phyloP scores from a whole-genome alignment of 192 early-diverging fungal species.

The Glomus cerebriforme region DNA sequence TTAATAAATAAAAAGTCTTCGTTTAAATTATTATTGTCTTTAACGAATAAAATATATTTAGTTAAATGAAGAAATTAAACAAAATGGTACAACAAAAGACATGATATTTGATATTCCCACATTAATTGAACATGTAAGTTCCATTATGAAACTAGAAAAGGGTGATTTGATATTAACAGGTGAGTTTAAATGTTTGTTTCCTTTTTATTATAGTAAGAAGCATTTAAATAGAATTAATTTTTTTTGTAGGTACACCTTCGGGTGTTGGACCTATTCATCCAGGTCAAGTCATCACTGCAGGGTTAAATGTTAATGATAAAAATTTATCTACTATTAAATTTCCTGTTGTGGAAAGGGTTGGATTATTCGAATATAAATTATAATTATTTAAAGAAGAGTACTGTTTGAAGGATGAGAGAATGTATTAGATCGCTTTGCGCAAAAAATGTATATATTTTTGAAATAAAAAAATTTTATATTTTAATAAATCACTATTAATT shows the following conservation, averaged over 20 bases:
- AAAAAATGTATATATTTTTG: no score
- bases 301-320: constrained; percentile 53
- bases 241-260: constrained; percentile 67
- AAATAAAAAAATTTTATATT: no score
- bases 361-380: constrained; percentile 3
- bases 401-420: no score
- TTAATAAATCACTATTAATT: not conserved
- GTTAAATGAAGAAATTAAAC: constrained; percentile 72
- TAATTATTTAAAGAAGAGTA: not conserved
- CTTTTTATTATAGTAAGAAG: not conserved
- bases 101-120: constrained; percentile 92
- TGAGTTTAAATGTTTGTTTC: constrained; percentile 17
- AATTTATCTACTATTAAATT: constrained; percentile 52
- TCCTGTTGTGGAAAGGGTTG: constrained; percentile 45
- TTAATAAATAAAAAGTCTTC: not conserved
- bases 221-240: constrained; percentile 14
- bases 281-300: constrained; percentile 80
- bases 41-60: not conserved
- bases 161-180: constrained; percentile 93
- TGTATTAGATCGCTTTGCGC: no score
- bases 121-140: constrained; percentile 78
- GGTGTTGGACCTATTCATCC: constrained; percentile 82
- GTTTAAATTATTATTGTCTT: not conserved
- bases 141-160: constrained; percentile 86
- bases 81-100: constrained; percentile 85